Base-by-base conservation (phyloP, 2,329 filamentous ascomycete species). In the Leptoxyphium fumago region DNA sequence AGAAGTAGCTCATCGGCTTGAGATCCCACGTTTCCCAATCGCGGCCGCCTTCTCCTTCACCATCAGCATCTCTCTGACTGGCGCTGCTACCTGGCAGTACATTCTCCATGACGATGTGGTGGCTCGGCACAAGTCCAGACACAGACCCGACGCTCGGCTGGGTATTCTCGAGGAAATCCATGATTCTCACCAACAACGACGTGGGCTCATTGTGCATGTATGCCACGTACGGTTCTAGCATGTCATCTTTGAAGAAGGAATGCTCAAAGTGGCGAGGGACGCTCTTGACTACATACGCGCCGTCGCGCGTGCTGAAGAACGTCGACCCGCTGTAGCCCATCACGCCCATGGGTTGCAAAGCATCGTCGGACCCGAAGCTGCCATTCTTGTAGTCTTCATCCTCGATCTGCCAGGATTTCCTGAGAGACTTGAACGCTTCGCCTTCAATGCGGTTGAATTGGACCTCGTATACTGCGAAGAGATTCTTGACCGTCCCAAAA, bases 101-200 rank as follows among this genome's bases (percentile, higher is more conserved):
- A 55, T 86, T 86, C 58, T 85, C 82, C 82, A 86, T 86, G 53
- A 86, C 69, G 47, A 86, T 81, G 55, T 85, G 81, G 50, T 84
- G 80, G 1, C 75, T 76, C 0, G 82, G 81, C 0, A 78, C 75
- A 1, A 72, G 62, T 4, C 78, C 72, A 0, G 84, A 51, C 0
- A 77, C 52, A 1, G 73, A 70, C 1, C 81, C 82, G 1, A 86
- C 55, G 0, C 77, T 76, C 0, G 61, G 52, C 9, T 71, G 68
- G 0, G 72, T 68, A 0, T 72, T 70, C 42, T 75, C 71, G 0
- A 84, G 66, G 46, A 85, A 76, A 57, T 86, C 80, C 18, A 77
- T 82, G 53, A 86, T 85, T 42, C 80, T 76, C 5, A 84, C 75
- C 1, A 86, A 68, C 0, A 85, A 64, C 2, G 78, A 82, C 26